Evolutionary conservation across 2,329 filamentous ascomycete species (phyloP).

Genomic region (Phoma sp.): DNA sequence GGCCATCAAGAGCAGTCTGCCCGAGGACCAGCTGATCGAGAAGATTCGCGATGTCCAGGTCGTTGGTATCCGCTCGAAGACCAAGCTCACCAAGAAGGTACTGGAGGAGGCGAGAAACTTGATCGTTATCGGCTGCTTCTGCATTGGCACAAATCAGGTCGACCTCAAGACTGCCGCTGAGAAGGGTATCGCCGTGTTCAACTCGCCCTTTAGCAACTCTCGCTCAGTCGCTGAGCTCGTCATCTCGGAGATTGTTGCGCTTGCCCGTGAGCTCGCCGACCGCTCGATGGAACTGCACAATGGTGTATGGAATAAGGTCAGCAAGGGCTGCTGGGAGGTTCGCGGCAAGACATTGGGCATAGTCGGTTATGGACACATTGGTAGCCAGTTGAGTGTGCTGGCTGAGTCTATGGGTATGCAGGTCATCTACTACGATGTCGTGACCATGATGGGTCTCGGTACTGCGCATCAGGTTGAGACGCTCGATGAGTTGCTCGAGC

Average conservation of each 20-base stretch:
- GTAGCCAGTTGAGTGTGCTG: slow-evolving; percentile 91
- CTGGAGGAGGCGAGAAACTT: slow-evolving; percentile 90
- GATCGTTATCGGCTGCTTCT: slow-evolving; percentile 97
- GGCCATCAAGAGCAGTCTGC: slow-evolving; percentile 83
- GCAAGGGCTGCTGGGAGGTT: slow-evolving; percentile 95
- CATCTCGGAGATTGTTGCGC: slow-evolving; percentile 88
- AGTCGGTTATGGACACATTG: slow-evolving; percentile 96
- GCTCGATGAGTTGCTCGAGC: slow-evolving; percentile 76
- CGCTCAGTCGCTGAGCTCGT: slow-evolving; percentile 96
- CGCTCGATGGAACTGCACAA: slow-evolving; percentile 93
- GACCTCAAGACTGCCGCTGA: slow-evolving; percentile 83
- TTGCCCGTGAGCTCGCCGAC: slow-evolving; percentile 92
- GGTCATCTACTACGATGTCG: slow-evolving; percentile 95
- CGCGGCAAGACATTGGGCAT: slow-evolving; percentile 97
- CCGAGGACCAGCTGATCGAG: slow-evolving; percentile 92
- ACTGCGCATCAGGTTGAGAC: slow-evolving; percentile 83
- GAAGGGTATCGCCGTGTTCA: slow-evolving; percentile 95
- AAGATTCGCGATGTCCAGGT: slow-evolving; percentile 99
- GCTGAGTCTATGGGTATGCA: slow-evolving; percentile 98
- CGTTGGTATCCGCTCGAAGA: slow-evolving; percentile 98
- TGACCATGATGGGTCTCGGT: slow-evolving; percentile 93
- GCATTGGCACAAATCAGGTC: slow-evolving; percentile 97
- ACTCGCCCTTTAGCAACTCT: slow-evolving; percentile 98
- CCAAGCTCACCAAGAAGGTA: slow-evolving; percentile 86
- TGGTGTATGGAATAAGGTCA: slow-evolving; percentile 98